Evolutionary conservation across 106 monocot genomes (phyloP), one percentile per base, ranked within the genome.

Genomic region (Platanthera guangdongensis): DNA sequence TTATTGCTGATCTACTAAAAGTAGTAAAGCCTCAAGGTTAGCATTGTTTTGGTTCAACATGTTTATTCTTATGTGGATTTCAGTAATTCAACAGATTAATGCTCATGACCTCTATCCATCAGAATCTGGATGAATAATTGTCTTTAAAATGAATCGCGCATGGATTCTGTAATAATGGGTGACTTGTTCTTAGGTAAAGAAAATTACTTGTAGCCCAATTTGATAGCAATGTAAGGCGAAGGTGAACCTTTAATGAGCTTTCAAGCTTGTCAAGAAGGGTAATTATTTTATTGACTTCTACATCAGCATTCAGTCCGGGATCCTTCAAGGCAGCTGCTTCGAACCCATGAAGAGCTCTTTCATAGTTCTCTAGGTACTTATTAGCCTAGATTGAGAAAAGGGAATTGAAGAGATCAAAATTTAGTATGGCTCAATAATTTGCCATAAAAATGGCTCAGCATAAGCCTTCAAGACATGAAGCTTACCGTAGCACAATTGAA

Each of bases 331-430:
- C 83, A 63, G 96, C 96, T 73, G 87, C 89, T 87, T 96, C 96
- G 81, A 96, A 96, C 65, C 93, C 93, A 81, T 64, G 81, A 80
- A 96, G 90, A 59, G 96, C 90, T 67, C 90, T 87, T 82, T 93
- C 91, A 83, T 93, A 96, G 72, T 96, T 96, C 83, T 96, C 92
- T 14, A 96, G 83, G 77, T 96, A 96, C 72, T 86, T 96, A 77
- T 96, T 87, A 7, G 89, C 96, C 96, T 96, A 73, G 28, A 63
- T 45, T 13, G 39, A 22, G 16, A 68, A 52, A 71, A 65, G 22
- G 21, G 39, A 53, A 75, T 28, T 46, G 74, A 47, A 50, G 50
- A 78, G 65, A 75, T 51, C 25, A 25, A 51, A 12, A 53, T 49
- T 52, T 7, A 15, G 22, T 57, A 3, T 14, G 32, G 48, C 50